Conservation (phyloP, 208 protist genomes). For the Balamuthia mandrillaris region DNA sequence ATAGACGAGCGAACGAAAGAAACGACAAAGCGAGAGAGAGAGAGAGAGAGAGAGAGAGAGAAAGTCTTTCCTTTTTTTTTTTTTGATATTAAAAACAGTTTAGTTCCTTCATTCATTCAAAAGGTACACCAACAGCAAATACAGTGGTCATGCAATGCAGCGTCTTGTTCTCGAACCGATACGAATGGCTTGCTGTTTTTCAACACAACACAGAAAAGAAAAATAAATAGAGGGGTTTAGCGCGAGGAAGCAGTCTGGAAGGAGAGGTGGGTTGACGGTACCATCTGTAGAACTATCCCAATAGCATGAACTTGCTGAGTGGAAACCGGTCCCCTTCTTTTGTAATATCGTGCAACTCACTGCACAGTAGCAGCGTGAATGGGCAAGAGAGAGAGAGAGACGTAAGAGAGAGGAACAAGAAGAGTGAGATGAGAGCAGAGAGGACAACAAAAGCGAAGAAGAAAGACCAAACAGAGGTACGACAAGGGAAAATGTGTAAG, state of each 20-base stretch:
- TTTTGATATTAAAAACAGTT: too few relatives aligned
- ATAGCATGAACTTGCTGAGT: conserved; percentile 73
- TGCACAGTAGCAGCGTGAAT: too few relatives aligned
- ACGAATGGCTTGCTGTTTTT: conserved; percentile 45
- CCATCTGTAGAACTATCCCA: conserved; percentile 74
- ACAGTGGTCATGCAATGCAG: conserved; percentile 68
- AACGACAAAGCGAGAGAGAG: not conserved
- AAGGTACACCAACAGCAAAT: conserved; percentile 40
- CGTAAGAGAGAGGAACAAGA: too few relatives aligned
- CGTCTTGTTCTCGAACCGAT: conserved; percentile 71
- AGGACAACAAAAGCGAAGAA: too few relatives aligned
- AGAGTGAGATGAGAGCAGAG: too few relatives aligned
- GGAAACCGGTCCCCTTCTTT: conserved; percentile 79
- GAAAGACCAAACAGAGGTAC: too few relatives aligned
- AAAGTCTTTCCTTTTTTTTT: too few relatives aligned
- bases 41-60: not conserved
- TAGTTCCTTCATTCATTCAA: not conserved
- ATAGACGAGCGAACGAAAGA: not conserved
- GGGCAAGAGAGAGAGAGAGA: too few relatives aligned
- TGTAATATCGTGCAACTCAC: conserved; percentile 79
- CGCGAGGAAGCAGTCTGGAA: not conserved
- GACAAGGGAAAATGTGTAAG: too few relatives aligned
- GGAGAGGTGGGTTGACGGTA: not conserved
- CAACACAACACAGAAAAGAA: not conserved
- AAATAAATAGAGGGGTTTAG: not conserved